Evolutionary conservation across 306 rosid species (phyloP).

Genomic region (Alnus rubra): DNA sequence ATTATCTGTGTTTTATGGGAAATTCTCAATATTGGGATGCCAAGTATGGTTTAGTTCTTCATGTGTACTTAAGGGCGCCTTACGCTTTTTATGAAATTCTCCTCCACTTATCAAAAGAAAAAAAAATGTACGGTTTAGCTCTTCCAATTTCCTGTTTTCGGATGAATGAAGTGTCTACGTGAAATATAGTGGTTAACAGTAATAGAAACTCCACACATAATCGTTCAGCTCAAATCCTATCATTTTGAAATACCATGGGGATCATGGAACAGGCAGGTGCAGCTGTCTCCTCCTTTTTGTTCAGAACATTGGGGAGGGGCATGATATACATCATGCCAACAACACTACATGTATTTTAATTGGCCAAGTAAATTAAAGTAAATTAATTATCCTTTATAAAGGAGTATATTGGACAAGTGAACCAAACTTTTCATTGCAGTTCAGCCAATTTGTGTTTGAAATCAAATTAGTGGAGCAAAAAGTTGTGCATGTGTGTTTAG

Average conservation of each 20-base stretch:
- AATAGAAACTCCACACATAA: background rate
- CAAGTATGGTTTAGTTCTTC: background rate
- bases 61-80: too few species aligned
- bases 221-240: too few species aligned
- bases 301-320: background rate
- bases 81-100: too few species aligned
- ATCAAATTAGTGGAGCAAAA: background rate
- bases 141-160: background rate
- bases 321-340: background rate
- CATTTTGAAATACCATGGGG: background rate
- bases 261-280: background rate
- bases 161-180: background rate
- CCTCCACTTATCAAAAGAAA: too few species aligned
- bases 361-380: background rate
- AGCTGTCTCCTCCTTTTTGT: background rate
- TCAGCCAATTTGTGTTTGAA: background rate
- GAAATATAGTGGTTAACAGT: background rate
- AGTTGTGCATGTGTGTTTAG: background rate
- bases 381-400: background rate
- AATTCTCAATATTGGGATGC: background rate
- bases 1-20: too few species aligned
- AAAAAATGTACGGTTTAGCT: background rate
- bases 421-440: background rate
- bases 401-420: background rate
- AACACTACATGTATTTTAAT: background rate